Percentiles rank a stretch among this genome's conserved stretches.
Conservation (phyloP, 1,284 basidiomycete species). For the Veloboletus limbatus region DNA sequence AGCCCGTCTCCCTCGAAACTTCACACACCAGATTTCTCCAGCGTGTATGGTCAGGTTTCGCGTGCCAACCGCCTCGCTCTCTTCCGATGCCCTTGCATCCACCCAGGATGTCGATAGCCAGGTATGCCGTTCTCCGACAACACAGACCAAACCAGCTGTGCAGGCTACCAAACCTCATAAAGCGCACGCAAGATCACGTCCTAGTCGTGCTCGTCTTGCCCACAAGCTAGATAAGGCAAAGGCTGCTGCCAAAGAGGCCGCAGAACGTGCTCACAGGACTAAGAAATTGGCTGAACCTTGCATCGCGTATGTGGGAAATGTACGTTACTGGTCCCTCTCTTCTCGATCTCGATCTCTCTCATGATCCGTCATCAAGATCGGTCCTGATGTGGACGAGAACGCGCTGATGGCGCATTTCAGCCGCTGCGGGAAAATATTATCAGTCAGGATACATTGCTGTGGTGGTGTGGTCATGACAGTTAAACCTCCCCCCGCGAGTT, state of each 20-base stretch:
- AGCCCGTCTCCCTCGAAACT: not conserved
- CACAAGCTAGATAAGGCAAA: slow-evolving; percentile 21
- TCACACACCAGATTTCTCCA: not conserved
- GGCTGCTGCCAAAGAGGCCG: slow-evolving; percentile 20
- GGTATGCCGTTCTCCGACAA: slow-evolving; percentile 14
- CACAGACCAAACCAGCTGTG: not conserved
- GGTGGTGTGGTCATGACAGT: slow-evolving; percentile 41
- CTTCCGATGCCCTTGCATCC: slow-evolving; percentile 3
- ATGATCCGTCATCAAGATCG: slow-evolving; percentile 25
- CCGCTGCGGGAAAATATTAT: slow-evolving; percentile 42
- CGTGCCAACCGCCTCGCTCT: slow-evolving; percentile 20
- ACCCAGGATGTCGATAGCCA: not conserved
- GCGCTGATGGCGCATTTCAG: slow-evolving; percentile 40
- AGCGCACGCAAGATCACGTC: slow-evolving; percentile 1
- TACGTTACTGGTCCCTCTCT: slow-evolving; percentile 29
- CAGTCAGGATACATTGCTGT: slow-evolving; percentile 47
- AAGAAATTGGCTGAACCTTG: slow-evolving; percentile 22
- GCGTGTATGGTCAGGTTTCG: slow-evolving; percentile 19
- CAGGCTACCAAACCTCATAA: slow-evolving; percentile 12
- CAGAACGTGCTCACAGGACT: slow-evolving; percentile 16
- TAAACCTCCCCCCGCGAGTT: slow-evolving; percentile 25
- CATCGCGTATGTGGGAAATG: slow-evolving; percentile 59
- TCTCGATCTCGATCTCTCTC: not conserved
- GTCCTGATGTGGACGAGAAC: slow-evolving; percentile 35
- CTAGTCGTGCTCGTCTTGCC: slow-evolving; percentile 15